Evolutionary conservation across 2,329 filamentous ascomycete species (phyloP).

Genomic region (Chaetomium globosum): DNA sequence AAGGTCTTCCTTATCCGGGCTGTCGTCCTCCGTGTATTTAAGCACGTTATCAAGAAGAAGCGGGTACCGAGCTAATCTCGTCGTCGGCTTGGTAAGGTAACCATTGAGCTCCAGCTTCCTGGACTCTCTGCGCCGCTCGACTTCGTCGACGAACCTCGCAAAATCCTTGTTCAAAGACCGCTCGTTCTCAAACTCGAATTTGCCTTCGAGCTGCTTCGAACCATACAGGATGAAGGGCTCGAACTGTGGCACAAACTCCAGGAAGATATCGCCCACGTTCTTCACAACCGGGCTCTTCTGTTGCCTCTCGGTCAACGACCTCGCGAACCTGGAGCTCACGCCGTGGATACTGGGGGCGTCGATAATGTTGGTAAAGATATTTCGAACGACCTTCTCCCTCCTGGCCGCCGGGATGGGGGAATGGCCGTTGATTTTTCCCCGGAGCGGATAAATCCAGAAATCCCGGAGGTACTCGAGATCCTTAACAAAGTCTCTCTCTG

Average conservation of each 20-base stretch:
- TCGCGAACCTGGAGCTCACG: slow-evolving; percentile 86
- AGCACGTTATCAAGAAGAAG: slow-evolving; percentile 86
- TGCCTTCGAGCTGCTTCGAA: slow-evolving; percentile 91
- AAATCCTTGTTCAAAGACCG: slow-evolving; percentile 84
- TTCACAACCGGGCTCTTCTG: slow-evolving; percentile 87
- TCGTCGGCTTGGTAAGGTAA: slow-evolving; percentile 96
- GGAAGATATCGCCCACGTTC: slow-evolving; percentile 90
- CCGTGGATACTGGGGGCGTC: slow-evolving; percentile 79
- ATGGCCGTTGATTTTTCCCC: slow-evolving; percentile 60
- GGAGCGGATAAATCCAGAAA: slow-evolving; percentile 95
- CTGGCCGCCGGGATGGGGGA: slow-evolving; percentile 89
- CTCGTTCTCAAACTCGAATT: slow-evolving; percentile 98
- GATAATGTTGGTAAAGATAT: slow-evolving; percentile 93
- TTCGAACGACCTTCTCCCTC: slow-evolving; percentile 87
- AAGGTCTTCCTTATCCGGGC: slow-evolving; percentile 87
- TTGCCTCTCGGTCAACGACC: slow-evolving; percentile 84
- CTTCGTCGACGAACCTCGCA: slow-evolving; percentile 90
- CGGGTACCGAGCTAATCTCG: slow-evolving; percentile 89
- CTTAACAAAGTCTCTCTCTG: slow-evolving; percentile 97
- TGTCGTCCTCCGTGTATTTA: slow-evolving; percentile 88
- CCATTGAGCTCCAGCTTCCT: slow-evolving; percentile 96
- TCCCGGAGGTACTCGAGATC: slow-evolving; percentile 96
- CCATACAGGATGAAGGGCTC: slow-evolving; percentile 96
- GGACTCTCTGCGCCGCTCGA: slow-evolving; percentile 92
- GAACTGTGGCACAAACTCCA: slow-evolving; percentile 89